These are phyloP conservation scores for Fusarium globosum DNA, from an alignment of 2,329 filamentous ascomycete genomes.

Conservation along the genomic window DNA sequence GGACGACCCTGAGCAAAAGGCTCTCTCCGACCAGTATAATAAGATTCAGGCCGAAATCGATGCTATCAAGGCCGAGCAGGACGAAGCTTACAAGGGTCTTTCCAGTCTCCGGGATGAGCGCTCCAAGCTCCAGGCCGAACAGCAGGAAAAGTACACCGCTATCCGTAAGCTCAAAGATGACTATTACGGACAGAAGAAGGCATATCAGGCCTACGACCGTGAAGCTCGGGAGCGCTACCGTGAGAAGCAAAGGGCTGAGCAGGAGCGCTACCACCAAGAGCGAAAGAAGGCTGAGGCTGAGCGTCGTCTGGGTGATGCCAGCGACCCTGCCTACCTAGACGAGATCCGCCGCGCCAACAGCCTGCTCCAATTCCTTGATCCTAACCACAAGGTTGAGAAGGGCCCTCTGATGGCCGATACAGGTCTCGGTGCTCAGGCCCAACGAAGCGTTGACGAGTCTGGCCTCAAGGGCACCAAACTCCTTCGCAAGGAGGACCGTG, in stretches of 20 bases:
- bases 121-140: conserved; percentile 82
- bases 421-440: conserved; percentile 81
- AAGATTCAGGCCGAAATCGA: conserved; percentile 90
- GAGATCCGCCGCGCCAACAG: conserved; percentile 91
- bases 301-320: conserved; percentile 82
- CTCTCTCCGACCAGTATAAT: conserved; percentile 86
- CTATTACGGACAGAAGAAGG: conserved; percentile 84
- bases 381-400: conserved; percentile 75
- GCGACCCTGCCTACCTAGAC: conserved; percentile 88
- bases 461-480: conserved; percentile 87
- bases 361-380: conserved; percentile 92
- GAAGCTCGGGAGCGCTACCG: conserved; percentile 80
- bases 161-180: conserved; percentile 91
- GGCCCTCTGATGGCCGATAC: conserved; percentile 71
- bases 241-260: conserved; percentile 85
- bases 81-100: conserved; percentile 89
- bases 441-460: conserved; percentile 86
- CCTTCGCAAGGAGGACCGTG: conserved; percentile 85
- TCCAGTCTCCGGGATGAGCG: conserved; percentile 87
- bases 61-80: conserved; percentile 89
- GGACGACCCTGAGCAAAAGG: conserved; percentile 91
- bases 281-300: conserved; percentile 81
- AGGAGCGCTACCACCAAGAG: conserved; percentile 76
- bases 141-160: conserved; percentile 85
- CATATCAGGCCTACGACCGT: conserved; percentile 84